phyloP scores from a whole-genome alignment of 345 rosid genomes.

The Salix viminalis region DNA sequence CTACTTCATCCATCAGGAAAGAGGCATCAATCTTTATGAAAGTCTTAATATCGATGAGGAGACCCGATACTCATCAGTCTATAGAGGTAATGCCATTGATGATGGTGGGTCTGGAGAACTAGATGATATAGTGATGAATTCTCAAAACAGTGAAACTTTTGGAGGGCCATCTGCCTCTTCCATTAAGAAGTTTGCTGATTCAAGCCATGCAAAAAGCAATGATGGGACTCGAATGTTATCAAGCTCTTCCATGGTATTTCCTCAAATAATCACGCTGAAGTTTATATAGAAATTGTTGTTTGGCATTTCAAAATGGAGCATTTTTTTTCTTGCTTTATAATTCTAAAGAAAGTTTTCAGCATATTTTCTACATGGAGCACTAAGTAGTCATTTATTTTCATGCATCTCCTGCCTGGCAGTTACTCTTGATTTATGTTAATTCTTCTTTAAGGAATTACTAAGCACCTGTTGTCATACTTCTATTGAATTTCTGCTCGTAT shows the following conservation, averaged over 20 bases:
- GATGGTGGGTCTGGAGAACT: slow-evolving; percentile 77
- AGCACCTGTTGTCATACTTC: not conserved
- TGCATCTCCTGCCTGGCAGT: not conserved
- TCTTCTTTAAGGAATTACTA: not conserved
- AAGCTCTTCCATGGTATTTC: slow-evolving; percentile 47
- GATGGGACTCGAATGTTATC: slow-evolving; percentile 40
- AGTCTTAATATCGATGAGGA: slow-evolving; percentile 71
- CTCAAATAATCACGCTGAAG: not conserved
- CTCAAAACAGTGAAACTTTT: slow-evolving; percentile 54
- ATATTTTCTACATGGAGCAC: not conserved
- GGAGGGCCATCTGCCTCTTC: slow-evolving; percentile 45
- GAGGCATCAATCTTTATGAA: slow-evolving; percentile 60
- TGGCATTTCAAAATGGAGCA: not conserved
- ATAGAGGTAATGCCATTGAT: slow-evolving; percentile 47
- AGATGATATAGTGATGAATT: slow-evolving; percentile 57
- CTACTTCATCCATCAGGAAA: slow-evolving; percentile 58
- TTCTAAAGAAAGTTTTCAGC: not conserved
- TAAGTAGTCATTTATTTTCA: not conserved
- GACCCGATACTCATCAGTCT: slow-evolving; percentile 76
- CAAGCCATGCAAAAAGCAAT: slow-evolving; percentile 38
- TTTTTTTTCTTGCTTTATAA: not conserved
- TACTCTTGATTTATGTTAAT: not conserved
- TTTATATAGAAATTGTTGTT: not conserved
- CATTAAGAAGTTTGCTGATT: slow-evolving; percentile 34
- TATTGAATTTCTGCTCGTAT: not conserved